These are phyloP conservation scores for Fusarium dlaminii DNA, from an alignment of 2,329 filamentous ascomycete species.

Conservation along the genomic window DNA sequence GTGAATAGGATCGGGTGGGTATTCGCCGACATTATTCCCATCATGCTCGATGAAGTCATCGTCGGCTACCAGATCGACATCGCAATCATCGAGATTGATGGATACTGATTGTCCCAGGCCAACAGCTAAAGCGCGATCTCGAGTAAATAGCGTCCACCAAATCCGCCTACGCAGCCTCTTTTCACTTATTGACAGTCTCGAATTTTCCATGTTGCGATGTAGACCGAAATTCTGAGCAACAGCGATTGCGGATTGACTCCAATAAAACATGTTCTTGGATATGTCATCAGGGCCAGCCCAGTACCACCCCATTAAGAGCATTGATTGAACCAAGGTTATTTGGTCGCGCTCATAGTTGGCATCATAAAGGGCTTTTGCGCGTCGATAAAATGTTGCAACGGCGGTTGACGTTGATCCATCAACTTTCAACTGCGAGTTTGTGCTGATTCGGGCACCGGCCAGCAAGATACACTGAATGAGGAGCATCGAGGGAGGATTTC, in stretches of 20 bases:
- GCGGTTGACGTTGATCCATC: background rate
- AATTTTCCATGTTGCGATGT: background rate
- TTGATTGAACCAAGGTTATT: background rate
- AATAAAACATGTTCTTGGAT: background rate
- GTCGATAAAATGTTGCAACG: background rate
- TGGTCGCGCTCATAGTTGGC: background rate
- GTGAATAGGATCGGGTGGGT: background rate
- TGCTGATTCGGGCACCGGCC: background rate
- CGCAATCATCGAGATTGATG: background rate
- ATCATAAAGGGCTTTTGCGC: background rate
- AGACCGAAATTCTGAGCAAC: background rate
- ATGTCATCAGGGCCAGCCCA: background rate
- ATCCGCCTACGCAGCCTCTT: background rate
- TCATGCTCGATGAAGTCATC: background rate
- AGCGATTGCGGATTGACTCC: background rate
- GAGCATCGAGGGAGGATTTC: background rate
- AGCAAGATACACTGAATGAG: background rate
- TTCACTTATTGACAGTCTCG: background rate
- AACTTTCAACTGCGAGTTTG: background rate
- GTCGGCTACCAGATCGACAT: background rate
- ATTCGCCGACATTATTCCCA: background rate
- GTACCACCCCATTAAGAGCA: background rate
- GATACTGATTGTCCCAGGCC: background rate
- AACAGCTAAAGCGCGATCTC: background rate
- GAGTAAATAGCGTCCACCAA: background rate